Evolutionary conservation across 2,329 filamentous ascomycete species (phyloP), one percentile per base, ranked within the genome.

Genomic region (Microcera coccophila): DNA sequence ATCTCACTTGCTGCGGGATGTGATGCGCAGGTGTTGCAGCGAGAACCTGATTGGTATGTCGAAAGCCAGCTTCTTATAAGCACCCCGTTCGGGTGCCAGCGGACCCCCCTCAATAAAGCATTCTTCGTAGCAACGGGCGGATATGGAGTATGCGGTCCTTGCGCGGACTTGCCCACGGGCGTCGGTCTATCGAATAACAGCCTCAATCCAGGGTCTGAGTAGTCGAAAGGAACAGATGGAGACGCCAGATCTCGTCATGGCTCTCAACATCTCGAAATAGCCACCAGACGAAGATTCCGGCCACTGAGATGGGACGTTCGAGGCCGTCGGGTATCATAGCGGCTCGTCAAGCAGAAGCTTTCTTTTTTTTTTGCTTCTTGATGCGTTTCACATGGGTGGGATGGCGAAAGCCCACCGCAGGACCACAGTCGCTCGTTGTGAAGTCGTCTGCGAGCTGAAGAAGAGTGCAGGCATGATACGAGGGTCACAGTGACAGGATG

Each of bases 1-100:
- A 58, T 52, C 51, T 55, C 48, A 55, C 54, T 44, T 44, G 51
- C 43, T 9, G 52, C 53, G 55, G 53, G 51, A 58, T 57, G 51
- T 42, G n/a, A n/a, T n/a, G n/a, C n/a, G n/a, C n/a, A n/a, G n/a
- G 50, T 53, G 58, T 55, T 55, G 55, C 48, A 48, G 38, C 45
- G 45, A 47, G 38, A 46, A 36, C 44, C 48, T 50, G 41, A 55
- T 57, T 59, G 47, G 53, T 53, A 59, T 58, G 49, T 44, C 45
- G 39, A 19, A 33, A 38, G 31, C 10, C 36, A n/a, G n/a, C n/a
- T n/a, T n/a, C n/a, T 14, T 21, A 18, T n/a, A 10, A n/a, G 29
- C 29, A 14, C 28, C 55, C 55, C 37, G 17, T 35, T 38, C 36
- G 43, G 39, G 36, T 14, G 26, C 32, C 16, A 33, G 26, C 12